Conservation (phyloP, 257 asterid genomes). For the Solanum gracilifrons region DNA sequence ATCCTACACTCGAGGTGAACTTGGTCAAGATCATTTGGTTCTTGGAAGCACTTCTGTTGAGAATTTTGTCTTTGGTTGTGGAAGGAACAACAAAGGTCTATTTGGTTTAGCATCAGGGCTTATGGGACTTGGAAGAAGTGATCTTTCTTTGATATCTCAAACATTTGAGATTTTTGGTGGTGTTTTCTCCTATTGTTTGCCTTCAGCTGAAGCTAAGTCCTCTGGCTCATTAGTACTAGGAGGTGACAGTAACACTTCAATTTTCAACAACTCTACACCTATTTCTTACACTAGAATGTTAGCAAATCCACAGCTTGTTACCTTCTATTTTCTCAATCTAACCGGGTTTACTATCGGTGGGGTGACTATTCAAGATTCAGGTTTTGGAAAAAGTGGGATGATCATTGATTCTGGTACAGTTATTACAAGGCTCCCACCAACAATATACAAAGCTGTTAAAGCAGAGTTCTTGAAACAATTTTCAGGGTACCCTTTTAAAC, state of each 20-base stretch:
- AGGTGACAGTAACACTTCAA: slow-evolving; percentile 10
- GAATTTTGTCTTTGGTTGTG: slow-evolving; percentile 65
- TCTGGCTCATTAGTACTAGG: slow-evolving; percentile 74
- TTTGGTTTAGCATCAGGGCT: slow-evolving; percentile 77
- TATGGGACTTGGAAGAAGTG: slow-evolving; percentile 77
- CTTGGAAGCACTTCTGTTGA: slow-evolving; percentile 38
- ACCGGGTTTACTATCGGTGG: slow-evolving; percentile 61
- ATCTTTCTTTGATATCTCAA: slow-evolving; percentile 61
- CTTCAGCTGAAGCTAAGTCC: slow-evolving; percentile 28
- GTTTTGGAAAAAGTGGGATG: slow-evolving; percentile 27
- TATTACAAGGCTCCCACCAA: slow-evolving; percentile 65
- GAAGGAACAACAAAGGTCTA: slow-evolving; percentile 55
- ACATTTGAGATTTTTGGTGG: slow-evolving; percentile 43
- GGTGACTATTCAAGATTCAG: slow-evolving; percentile 26
- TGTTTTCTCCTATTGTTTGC: slow-evolving; percentile 79
- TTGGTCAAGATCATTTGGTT: slow-evolving; percentile 40
- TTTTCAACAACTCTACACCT: slow-evolving; percentile 42
- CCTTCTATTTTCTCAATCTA: slow-evolving; percentile 56
- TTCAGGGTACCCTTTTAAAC: slow-evolving; percentile 50
- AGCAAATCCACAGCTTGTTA: slow-evolving; percentile 35
- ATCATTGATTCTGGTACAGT: slow-evolving; percentile 85
- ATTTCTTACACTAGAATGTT: slow-evolving; percentile 53
- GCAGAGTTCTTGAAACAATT: slow-evolving; percentile 73
- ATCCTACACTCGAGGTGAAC: slow-evolving; percentile 61
- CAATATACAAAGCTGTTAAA: slow-evolving; percentile 42